These are phyloP conservation scores for Phialophora verrucosa DNA, from an alignment of 2,329 filamentous ascomycete genomes.

Conservation along the genomic window DNA sequence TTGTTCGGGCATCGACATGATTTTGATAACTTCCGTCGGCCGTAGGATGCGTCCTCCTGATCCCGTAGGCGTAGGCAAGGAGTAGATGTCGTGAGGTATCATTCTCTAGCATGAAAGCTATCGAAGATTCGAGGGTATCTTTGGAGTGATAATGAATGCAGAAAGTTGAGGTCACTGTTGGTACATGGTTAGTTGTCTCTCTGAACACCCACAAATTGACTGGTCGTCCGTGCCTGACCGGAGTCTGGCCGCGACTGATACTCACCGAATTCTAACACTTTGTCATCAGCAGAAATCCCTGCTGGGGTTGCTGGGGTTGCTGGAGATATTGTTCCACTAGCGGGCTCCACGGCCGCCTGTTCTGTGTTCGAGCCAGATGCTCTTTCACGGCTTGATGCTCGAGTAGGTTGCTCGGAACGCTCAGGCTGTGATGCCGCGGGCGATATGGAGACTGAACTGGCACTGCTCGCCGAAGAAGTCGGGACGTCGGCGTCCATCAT, in stretches of 20 bases:
- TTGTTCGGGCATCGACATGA: slow-evolving; percentile 31
- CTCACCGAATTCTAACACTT: slow-evolving; percentile 31
- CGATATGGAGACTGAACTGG: slow-evolving; percentile 31
- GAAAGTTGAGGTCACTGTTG: slow-evolving; percentile 22
- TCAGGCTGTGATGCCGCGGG: slow-evolving; percentile 21
- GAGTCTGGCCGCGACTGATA: slow-evolving; percentile 7
- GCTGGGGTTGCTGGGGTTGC: slow-evolving; percentile 8
- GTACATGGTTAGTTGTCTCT: not conserved
- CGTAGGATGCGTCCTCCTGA: slow-evolving; percentile 19
- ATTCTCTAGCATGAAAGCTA: slow-evolving; percentile 31
- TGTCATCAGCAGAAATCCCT: slow-evolving; percentile 17
- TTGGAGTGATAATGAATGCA: slow-evolving; percentile 23
- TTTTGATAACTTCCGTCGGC: slow-evolving; percentile 28
- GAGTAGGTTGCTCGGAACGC: slow-evolving; percentile 13
- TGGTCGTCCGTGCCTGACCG: not conserved
- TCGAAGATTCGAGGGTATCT: slow-evolving; percentile 19
- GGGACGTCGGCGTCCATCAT: slow-evolving; percentile 15
- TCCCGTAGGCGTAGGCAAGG: slow-evolving; percentile 31
- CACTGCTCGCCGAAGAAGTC: slow-evolving; percentile 32
- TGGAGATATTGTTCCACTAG: slow-evolving; percentile 5
- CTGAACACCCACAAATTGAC: not conserved
- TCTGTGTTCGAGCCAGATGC: slow-evolving; percentile 20
- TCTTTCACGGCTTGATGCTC: slow-evolving; percentile 23
- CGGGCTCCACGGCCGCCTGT: slow-evolving; percentile 7
- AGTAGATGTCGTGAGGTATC: slow-evolving; percentile 32